A percentile compares a stretch with the other conserved stretches of the same genome.
These are phyloP conservation scores for Colletotrichum australisinense DNA, from an alignment of 2,329 filamentous ascomycete species.

Conservation along the genomic window DNA sequence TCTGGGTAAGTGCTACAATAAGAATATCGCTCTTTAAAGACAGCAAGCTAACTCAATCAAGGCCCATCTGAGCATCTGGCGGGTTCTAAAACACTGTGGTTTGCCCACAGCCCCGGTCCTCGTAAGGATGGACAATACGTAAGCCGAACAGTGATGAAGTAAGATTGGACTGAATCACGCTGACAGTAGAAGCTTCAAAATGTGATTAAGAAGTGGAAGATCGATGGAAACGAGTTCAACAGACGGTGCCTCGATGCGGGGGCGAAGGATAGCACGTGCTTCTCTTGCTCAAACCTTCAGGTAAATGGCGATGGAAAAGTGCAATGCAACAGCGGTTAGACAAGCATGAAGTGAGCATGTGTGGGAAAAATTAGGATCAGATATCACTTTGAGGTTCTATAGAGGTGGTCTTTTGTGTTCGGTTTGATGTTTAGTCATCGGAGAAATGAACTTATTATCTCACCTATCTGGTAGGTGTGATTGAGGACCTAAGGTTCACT, in stretches of 20 bases:
- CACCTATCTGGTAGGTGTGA: no score
- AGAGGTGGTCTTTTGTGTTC: no score
- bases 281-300: background rate
- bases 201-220: background rate
- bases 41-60: background rate
- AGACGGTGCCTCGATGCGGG: background rate
- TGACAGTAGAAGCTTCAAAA: background rate
- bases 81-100: background rate
- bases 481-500: no score
- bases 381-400: background rate
- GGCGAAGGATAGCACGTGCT: background rate
- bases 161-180: background rate
- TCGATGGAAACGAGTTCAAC: background rate
- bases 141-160: background rate
- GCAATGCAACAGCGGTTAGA: background rate
- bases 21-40: no score
- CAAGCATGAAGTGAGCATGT: fast-evolving
- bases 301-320: background rate
- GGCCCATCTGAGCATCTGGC: background rate
- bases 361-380: background rate
- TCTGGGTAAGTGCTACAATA: background rate
- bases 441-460: no score
- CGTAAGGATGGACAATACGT: background rate
- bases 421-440: no score
- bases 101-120: background rate